These are phyloP conservation scores for Colletotrichum navitas DNA, from an alignment of 2,329 filamentous ascomycete species.

Conservation along the genomic window DNA sequence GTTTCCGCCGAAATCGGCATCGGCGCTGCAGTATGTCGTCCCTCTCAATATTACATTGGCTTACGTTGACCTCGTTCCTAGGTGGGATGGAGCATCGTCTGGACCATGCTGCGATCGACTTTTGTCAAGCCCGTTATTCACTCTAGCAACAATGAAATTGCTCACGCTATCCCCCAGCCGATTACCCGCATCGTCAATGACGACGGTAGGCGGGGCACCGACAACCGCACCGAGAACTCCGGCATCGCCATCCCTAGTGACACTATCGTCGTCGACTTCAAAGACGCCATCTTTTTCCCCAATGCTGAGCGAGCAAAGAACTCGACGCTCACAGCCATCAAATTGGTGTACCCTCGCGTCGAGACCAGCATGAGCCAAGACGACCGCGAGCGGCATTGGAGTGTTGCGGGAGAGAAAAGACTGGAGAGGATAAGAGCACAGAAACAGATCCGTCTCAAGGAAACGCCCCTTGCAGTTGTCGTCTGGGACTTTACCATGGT, in stretches of 20 bases:
- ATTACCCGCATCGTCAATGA: constrained; percentile 54
- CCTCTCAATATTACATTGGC: not conserved
- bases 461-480: constrained; percentile 57
- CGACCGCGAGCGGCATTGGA: constrained; percentile 64
- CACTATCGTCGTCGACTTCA: constrained; percentile 68
- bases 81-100: constrained; percentile 73
- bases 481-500: constrained; percentile 66
- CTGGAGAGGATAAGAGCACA: constrained; percentile 59
- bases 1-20: constrained; percentile 72
- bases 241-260: constrained; percentile 56
- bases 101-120: constrained; percentile 63
- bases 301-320: constrained; percentile 62
- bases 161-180: constrained; percentile 52
- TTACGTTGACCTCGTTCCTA: not conserved
- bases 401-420: constrained; percentile 63
- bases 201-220: constrained; percentile 46
- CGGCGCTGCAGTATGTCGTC: constrained; percentile 57
- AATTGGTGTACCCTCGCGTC: constrained; percentile 53
- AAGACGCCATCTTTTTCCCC: constrained; percentile 70
- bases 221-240: constrained; percentile 44
- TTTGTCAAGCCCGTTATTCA: constrained; percentile 39
- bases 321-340: constrained; percentile 58
- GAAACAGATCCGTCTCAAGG: constrained; percentile 49
- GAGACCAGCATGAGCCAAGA: constrained; percentile 49
- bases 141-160: constrained; percentile 21